Base-by-base conservation (phyloP, 2,329 filamentous ascomycete species). In the Fusarium ambrosium region DNA sequence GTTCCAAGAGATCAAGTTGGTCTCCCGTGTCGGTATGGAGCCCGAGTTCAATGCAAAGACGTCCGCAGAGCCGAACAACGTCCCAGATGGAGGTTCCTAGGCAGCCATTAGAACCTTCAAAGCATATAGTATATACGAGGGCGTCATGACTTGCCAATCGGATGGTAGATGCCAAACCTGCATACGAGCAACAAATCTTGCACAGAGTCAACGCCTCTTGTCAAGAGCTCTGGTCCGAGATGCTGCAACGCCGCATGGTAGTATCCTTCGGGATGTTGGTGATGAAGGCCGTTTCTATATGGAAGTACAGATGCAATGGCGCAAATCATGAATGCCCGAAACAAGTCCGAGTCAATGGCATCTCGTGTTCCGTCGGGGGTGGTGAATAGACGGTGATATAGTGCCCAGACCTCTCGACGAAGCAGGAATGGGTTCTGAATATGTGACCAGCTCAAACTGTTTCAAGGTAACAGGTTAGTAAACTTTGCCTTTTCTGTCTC, bases 81-180 rank as follows among this genome's bases (percentile, higher is more conserved):
- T 78, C 73, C 76, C 76, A 78, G 0, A 78, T 64, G 0, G 75
- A 78, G 5, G 76, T 75, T 2, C 74, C 75, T 76, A 2, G 0
- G 2, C 0, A 18, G 0, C 1, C 2, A 16, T 72, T 6, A 73
- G 51, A 16, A 24, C 8, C 24, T 10, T 2, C 9, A 59, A 14
- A 16, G n/a, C 24, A 5, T 22, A 13, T 3, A n/a, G 18, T 45
- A 27, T 48, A 24, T 48, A 13, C 1, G 11, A 39, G 20, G 2
- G 2, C 4, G 4, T 5, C 18, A 2, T 9, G 6, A 34, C 20
- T n/a, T 55, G 67, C 75, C 73, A 1, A 77, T 76, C 0, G 73
- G 71, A 29, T 77, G 71, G 11, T 77, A 77, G 24, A 77, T 77
- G 4, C 75, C 76, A 13, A 77, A 73, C 41, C 75, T 66, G 10